Conservation (phyloP, 2,329 filamentous ascomycete genomes). For the Ilyonectria sp. region DNA sequence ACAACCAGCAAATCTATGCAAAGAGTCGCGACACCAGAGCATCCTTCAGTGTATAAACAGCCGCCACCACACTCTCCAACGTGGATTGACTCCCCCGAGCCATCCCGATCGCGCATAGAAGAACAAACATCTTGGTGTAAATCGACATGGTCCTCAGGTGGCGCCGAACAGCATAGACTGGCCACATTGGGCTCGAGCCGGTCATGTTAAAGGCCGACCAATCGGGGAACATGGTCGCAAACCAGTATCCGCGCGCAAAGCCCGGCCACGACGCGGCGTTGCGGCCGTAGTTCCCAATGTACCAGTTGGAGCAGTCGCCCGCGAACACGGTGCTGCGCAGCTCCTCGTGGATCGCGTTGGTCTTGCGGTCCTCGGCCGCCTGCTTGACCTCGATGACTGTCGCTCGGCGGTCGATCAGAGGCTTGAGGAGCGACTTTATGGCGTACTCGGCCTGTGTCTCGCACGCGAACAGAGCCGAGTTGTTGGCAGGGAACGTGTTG, state of each 20-base stretch:
- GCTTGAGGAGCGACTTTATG: slow-evolving; percentile 48
- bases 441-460: slow-evolving; percentile 49
- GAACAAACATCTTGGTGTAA: slow-evolving; percentile 15
- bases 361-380: slow-evolving; percentile 31
- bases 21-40: background rate
- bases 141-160: slow-evolving; percentile 14
- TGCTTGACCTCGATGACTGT: slow-evolving; percentile 35
- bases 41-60: slow-evolving; percentile 18
- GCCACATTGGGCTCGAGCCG: slow-evolving; percentile 22
- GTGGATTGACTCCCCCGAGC: slow-evolving; percentile 12
- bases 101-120: background rate
- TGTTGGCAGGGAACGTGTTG: slow-evolving; percentile 47
- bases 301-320: slow-evolving; percentile 40
- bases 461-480: slow-evolving; percentile 46
- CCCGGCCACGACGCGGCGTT: slow-evolving; percentile 55
- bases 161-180: background rate
- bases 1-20: slow-evolving; percentile 1
- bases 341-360: slow-evolving; percentile 36
- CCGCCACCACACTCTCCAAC: background rate
- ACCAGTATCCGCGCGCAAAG: slow-evolving; percentile 50
- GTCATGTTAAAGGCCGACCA: slow-evolving; percentile 28
- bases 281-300: slow-evolving; percentile 38
- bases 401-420: slow-evolving; percentile 48
- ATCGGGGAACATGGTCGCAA: slow-evolving; percentile 46
- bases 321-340: slow-evolving; percentile 35